A percentile compares a stretch with the other conserved stretches of the same genome.
Conservation (phyloP, 441 rosid species). For the Gossypium trilobum region DNA sequence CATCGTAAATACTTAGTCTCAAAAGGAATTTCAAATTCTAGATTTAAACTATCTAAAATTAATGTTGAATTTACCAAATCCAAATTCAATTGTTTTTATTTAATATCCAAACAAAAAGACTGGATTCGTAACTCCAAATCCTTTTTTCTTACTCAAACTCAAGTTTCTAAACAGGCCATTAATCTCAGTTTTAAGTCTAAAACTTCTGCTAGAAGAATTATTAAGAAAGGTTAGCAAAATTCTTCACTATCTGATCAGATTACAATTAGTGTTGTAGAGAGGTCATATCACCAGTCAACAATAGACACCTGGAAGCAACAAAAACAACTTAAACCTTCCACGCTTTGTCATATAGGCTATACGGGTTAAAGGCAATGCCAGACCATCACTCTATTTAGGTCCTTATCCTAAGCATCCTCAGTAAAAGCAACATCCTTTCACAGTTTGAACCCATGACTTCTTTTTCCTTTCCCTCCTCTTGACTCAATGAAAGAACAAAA, state of each 20-base stretch:
- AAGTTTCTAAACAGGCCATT: background rate
- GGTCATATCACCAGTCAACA: background rate
- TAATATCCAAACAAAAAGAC: background rate
- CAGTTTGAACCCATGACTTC: background rate
- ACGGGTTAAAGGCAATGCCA: background rate
- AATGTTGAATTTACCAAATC: background rate
- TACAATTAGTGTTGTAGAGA: background rate
- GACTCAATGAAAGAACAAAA: background rate
- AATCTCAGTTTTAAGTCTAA: background rate
- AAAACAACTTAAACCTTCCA: conserved; percentile 2
- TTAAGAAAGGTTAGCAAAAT: background rate
- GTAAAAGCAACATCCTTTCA: background rate
- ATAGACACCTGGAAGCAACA: background rate
- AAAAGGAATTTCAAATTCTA: background rate
- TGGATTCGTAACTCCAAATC: background rate
- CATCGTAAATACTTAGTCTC: background rate
- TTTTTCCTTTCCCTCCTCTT: background rate
- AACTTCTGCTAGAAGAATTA: background rate
- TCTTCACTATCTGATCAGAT: background rate
- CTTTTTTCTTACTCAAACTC: background rate
- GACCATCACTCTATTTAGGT: background rate
- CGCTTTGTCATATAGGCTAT: background rate
- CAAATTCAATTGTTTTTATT: background rate
- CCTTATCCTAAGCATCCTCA: background rate
- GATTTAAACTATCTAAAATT: background rate